Evolutionary conservation across 1,139 yeast genomes (phyloP).

Genomic region (Sugiyamaella castrensis): DNA sequence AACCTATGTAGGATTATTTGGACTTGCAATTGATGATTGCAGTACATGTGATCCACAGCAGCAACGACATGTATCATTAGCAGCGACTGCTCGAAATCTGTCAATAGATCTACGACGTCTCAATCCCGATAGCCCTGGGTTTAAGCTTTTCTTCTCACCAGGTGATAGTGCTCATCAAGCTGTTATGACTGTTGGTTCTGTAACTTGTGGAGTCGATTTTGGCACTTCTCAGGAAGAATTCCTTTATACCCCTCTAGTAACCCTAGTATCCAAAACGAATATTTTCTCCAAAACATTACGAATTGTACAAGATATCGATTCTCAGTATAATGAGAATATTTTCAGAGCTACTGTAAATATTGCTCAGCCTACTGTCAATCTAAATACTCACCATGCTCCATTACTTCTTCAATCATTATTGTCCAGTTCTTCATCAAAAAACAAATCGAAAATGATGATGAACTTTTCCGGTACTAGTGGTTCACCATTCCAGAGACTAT

Average conservation of each 20-base stretch:
- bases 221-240: conserved; percentile 37
- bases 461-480: neutral
- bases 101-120: conserved; percentile 40
- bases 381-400: conserved; percentile 37
- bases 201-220: conserved; percentile 34
- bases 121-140: conserved; percentile 41
- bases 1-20: conserved; percentile 31
- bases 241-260: conserved; percentile 40
- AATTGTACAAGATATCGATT: conserved; percentile 30
- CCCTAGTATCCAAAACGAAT: conserved; percentile 39
- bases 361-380: conserved; percentile 40
- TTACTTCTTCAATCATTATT: conserved; percentile 26
- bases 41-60: conserved; percentile 7
- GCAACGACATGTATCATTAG: conserved; percentile 19
- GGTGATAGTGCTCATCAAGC: conserved; percentile 43
- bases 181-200: conserved; percentile 38
- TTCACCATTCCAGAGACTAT: conserved; percentile 28
- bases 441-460: conserved; percentile 7
- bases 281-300: conserved; percentile 37
- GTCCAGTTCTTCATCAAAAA: neutral
- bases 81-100: conserved; percentile 37
- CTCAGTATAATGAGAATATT: conserved; percentile 30
- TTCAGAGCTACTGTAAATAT: conserved; percentile 37
- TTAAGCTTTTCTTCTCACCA: conserved; percentile 37
- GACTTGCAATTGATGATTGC: conserved; percentile 6